Conservation (phyloP, 1,284 basidiomycete genomes). For the Farysia itapuensis region DNA sequence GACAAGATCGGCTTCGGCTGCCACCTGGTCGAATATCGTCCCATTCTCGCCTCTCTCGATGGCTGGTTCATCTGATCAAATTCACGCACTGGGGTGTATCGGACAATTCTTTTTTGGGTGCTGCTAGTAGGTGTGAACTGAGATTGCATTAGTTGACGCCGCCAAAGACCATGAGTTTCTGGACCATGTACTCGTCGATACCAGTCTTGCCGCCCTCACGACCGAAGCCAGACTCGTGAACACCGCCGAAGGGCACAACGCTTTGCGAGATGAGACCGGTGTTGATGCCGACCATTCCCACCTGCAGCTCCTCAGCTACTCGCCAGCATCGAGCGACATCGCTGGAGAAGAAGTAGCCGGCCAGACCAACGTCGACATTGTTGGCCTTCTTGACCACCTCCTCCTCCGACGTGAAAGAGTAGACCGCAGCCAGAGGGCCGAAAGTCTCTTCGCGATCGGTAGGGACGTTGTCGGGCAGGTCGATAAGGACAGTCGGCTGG, state of each 20-base stretch:
- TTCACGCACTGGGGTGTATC: too few species aligned
- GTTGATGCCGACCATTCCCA: constrained; percentile 85
- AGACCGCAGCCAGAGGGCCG: constrained; percentile 62
- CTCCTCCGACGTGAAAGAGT: constrained; percentile 87
- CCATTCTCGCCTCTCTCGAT: constrained; percentile 22
- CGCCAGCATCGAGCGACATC: constrained; percentile 90
- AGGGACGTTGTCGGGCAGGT: constrained; percentile 72
- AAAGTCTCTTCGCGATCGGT: constrained; percentile 58
- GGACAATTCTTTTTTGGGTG: not conserved
- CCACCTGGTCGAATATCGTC: constrained; percentile 18
- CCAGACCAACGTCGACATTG: constrained; percentile 79
- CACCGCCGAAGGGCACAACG: constrained; percentile 75
- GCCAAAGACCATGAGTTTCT: constrained; percentile 56
- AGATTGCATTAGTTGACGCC: constrained; percentile 33
- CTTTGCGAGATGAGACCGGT: constrained; percentile 54
- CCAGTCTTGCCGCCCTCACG: constrained; percentile 69
- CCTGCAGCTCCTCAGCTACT: constrained; percentile 94
- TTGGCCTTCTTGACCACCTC: constrained; percentile 87
- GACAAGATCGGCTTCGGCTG: constrained; percentile 9
- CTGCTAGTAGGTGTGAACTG: not conserved
- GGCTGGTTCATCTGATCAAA: constrained; percentile 21
- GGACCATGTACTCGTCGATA: constrained; percentile 70
- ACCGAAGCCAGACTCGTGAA: constrained; percentile 75
- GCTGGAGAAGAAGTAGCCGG: constrained; percentile 64
- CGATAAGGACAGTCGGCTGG: constrained; percentile 82